phyloP scores from a whole-genome alignment of 139 green algal genomes.

The Pedinophyceae sp. region DNA sequence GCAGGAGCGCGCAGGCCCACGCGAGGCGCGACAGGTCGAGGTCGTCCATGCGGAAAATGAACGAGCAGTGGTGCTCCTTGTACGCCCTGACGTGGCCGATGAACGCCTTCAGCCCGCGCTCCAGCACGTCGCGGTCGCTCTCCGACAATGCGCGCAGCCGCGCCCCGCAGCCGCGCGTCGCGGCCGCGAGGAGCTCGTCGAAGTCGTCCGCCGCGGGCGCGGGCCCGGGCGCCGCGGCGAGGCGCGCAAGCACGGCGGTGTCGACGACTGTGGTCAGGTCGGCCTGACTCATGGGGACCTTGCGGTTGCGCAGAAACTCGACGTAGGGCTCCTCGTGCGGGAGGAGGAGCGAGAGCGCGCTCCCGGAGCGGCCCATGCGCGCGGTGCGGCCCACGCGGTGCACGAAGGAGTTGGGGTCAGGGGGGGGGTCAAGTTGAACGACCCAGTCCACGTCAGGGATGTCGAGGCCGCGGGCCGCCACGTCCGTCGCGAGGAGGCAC shows the following conservation, averaged over 20 bases:
- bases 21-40: conserved; percentile 63
- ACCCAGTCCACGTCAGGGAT: conserved; percentile 76
- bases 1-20: conserved; percentile 57
- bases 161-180: background rate
- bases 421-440: conserved; percentile 65
- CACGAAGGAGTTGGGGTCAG: conserved; percentile 73
- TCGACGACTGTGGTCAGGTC: background rate
- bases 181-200: background rate
- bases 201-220: background rate
- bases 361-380: conserved; percentile 67
- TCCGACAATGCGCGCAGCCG: conserved; percentile 24
- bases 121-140: conserved; percentile 78
- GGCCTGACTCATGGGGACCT: conserved; percentile 24
- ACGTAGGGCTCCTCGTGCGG: conserved; percentile 69
- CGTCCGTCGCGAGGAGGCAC: conserved; percentile 78
- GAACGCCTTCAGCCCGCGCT: conserved; percentile 73
- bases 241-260: background rate
- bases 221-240: conserved; percentile 4
- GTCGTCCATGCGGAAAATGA: conserved; percentile 74
- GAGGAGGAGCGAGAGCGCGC: conserved; percentile 53
- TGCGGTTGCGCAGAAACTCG: conserved; percentile 67
- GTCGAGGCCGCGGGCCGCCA: conserved; percentile 83
- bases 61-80: conserved; percentile 93
- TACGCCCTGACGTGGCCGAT: conserved; percentile 87
- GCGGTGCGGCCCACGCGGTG: conserved; percentile 77